Evolutionary conservation across 2,329 filamentous ascomycete genomes (phyloP), one percentile per base, ranked within the genome.

Genomic region (Talaromyces sp.): DNA sequence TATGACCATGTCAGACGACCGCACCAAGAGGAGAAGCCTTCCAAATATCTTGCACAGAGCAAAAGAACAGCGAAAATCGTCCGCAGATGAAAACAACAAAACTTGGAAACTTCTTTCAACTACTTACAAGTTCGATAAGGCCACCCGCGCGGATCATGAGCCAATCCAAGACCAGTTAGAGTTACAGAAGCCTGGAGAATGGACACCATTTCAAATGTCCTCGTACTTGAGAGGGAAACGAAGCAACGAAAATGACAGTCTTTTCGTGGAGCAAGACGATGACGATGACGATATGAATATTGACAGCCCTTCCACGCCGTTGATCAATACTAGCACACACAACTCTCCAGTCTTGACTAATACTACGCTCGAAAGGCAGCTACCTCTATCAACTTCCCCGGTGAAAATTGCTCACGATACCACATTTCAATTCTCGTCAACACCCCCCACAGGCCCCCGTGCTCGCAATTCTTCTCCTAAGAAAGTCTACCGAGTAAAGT

Each of bases 101-200:
- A 42, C 60, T 30, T 62, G 58, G 57, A 36, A 56, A 25, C 70
- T 66, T 47, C 51, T 73, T 6, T 73, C 69, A 10, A 69, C 67
- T 3, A 67, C 66, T 33, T 61, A 70, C 57, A 71, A 65, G 59
- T 67, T 70, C 53, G 66, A 74, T 53, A 76, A 76, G 59, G 66
- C 69, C n/a, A 66, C 70, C 51, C 63, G 63, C 8, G 62, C 67
- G 36, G 76, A 78, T 33, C 70, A 68, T 47, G 65, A 67, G n/a
- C 77, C 77, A 17, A 68, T 77, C 63, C 68, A 72, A 25, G 69
- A 64, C 19, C 66, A 74, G 49, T 55, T 79, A 17, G 66, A 78
- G 17, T 64, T 79, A n/a, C 64, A 68, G 62, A 70, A 65, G 9
- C 75, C 75, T 9, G 69, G 70, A 7, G 70, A 76, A 10, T 77